These are phyloP conservation scores for Pestalotiopsis sp. DNA, from an alignment of 2,329 filamentous ascomycete genomes.

Conservation along the genomic window DNA sequence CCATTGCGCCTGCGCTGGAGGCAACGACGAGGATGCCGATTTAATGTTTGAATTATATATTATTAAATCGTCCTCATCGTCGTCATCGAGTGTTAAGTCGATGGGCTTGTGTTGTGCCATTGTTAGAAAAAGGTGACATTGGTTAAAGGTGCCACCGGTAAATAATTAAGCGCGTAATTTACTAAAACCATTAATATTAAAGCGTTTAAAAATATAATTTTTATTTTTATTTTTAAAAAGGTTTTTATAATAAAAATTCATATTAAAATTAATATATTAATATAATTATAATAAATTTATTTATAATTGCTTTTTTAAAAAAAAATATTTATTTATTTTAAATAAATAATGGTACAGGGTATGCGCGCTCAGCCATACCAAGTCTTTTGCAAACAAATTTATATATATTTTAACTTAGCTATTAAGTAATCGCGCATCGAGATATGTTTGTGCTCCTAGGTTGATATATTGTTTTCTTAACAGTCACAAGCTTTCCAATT, in stretches of 20 bases:
- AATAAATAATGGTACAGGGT: background rate
- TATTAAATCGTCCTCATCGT: constrained; percentile 14
- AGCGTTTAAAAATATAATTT: constrained; percentile 15
- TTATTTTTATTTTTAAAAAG: constrained; percentile 9
- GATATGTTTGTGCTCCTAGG: no score
- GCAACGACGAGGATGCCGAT: background rate
- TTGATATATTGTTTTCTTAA: no score
- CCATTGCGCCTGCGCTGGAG: background rate
- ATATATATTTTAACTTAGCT: constrained; percentile 4
- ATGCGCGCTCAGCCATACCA: no score
- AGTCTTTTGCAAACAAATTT: background rate
- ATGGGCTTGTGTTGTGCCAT: constrained; percentile 6
- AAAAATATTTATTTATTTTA: background rate
- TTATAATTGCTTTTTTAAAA: background rate
- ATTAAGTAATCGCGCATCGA: background rate
- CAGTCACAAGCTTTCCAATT: no score
- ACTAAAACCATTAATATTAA: constrained; percentile 15
- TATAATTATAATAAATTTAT: background rate
- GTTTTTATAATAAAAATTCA: background rate
- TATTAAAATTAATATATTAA: background rate
- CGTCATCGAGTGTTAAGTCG: constrained; percentile 20
- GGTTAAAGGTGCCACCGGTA: constrained; percentile 15
- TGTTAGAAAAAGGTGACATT: constrained; percentile 12
- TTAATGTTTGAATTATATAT: constrained; percentile 10
- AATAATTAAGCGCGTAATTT: constrained; percentile 14